phyloP scores from a whole-genome alignment of 495 filamentous ascomycete species.

The Astrothelium macrocarpum region DNA sequence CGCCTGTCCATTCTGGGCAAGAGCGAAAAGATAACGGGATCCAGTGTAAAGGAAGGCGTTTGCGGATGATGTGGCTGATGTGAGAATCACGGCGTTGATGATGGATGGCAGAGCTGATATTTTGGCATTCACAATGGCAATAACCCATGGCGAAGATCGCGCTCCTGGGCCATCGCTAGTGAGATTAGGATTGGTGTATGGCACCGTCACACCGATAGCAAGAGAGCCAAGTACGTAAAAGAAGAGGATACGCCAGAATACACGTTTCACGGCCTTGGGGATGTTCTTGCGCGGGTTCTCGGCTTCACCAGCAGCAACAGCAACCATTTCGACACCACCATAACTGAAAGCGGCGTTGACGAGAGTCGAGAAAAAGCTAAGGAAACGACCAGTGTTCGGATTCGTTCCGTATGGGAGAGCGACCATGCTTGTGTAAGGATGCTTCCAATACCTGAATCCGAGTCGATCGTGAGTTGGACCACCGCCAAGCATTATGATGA shows the following conservation, averaged over 20 bases:
- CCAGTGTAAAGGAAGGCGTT: slow-evolving; percentile 78
- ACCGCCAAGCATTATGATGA: slow-evolving; percentile 59
- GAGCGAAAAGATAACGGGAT: slow-evolving; percentile 65
- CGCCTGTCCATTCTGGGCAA: slow-evolving; percentile 56
- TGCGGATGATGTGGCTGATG: slow-evolving; percentile 56
- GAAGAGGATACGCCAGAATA: slow-evolving; percentile 78
- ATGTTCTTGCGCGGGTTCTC: slow-evolving; percentile 67
- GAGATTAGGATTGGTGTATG: slow-evolving; percentile 27
- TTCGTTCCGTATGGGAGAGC: background rate
- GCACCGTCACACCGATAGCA: slow-evolving; percentile 48
- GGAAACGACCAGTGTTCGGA: slow-evolving; percentile 24
- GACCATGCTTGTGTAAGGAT: slow-evolving; percentile 45
- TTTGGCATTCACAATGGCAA: slow-evolving; percentile 51
- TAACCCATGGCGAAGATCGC: slow-evolving; percentile 58
- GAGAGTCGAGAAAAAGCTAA: slow-evolving; percentile 29
- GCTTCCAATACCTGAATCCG: slow-evolving; percentile 64
- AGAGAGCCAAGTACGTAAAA: slow-evolving; percentile 59
- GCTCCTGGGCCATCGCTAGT: slow-evolving; percentile 45
- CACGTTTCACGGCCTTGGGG: slow-evolving; percentile 65
- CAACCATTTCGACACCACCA: slow-evolving; percentile 57
- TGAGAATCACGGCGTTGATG: slow-evolving; percentile 67
- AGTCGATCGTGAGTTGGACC: slow-evolving; percentile 51
- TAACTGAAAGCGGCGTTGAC: slow-evolving; percentile 38
- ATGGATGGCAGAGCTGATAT: slow-evolving; percentile 59
- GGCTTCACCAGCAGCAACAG: slow-evolving; percentile 71